phyloP scores from a whole-genome alignment of 2,329 filamentous ascomycete species.

The Lecanoromycetidae sp. region DNA sequence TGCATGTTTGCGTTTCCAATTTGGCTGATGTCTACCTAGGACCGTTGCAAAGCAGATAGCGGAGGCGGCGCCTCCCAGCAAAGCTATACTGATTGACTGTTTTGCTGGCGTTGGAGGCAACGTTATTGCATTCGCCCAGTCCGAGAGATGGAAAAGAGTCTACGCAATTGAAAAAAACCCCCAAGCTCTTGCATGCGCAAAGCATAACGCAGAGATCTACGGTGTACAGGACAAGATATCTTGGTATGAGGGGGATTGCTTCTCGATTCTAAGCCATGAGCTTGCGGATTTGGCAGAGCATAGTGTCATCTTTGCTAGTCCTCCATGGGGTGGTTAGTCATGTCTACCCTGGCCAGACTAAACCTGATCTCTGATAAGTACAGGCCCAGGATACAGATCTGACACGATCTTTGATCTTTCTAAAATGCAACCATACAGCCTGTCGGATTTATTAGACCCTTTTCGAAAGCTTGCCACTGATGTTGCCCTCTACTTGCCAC shows the following conservation, averaged over 20 bases:
- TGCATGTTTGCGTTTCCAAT: neutral
- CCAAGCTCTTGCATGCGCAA: slow-evolving; percentile 72
- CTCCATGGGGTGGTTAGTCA: slow-evolving; percentile 57
- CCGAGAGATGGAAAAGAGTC: slow-evolving; percentile 65
- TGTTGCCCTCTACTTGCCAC: slow-evolving; percentile 68
- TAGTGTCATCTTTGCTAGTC: slow-evolving; percentile 56
- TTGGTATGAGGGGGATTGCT: slow-evolving; percentile 81
- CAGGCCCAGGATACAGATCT: slow-evolving; percentile 50
- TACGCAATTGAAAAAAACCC: slow-evolving; percentile 81
- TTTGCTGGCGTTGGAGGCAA: slow-evolving; percentile 92
- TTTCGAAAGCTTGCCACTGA: slow-evolving; percentile 43
- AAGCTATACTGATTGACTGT: slow-evolving; percentile 65
- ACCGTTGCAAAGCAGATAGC: slow-evolving; percentile 65
- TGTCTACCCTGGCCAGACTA: neutral
- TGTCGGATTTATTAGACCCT: slow-evolving; percentile 49
- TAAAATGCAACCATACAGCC: slow-evolving; percentile 77
- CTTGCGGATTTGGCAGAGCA: slow-evolving; percentile 38
- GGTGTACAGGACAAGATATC: slow-evolving; percentile 66
- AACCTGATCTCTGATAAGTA: neutral
- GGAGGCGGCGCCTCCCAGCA: slow-evolving; percentile 40
- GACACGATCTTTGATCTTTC: slow-evolving; percentile 68
- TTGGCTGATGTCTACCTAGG: slow-evolving; percentile 30
- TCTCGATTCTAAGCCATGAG: slow-evolving; percentile 51
- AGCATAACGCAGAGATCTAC: slow-evolving; percentile 81
- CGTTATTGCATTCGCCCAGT: slow-evolving; percentile 81